These are phyloP conservation scores for Backusella sp. DNA, from an alignment of 192 early-diverging fungal genomes.

Conservation along the genomic window DNA sequence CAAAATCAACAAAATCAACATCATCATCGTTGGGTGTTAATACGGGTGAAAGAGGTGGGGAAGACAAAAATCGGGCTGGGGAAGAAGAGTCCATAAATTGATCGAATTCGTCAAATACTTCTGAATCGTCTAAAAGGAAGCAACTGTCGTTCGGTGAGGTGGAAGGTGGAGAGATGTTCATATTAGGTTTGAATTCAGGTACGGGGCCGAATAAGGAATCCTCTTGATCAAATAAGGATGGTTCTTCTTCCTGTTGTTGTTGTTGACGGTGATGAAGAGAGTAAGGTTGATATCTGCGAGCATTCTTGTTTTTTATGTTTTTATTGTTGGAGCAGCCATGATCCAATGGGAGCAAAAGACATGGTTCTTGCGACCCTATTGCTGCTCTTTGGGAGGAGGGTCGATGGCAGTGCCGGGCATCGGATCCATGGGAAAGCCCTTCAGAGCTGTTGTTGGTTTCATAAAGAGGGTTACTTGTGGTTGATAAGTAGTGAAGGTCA, in stretches of 20 bases:
- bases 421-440: not conserved
- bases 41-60: not conserved
- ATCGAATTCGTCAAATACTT: slow-evolving; percentile 3
- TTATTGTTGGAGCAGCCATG: not conserved
- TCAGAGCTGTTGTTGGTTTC: not conserved
- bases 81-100: slow-evolving; percentile 5
- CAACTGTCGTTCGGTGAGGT: not conserved
- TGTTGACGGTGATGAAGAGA: not conserved
- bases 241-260: not conserved
- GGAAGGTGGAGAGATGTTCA: not conserved
- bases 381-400: not conserved
- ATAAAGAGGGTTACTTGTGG: not conserved
- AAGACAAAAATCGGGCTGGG: not conserved
- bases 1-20: not conserved
- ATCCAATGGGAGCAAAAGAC: not conserved
- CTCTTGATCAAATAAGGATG: not conserved
- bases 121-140: not conserved
- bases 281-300: not conserved
- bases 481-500: not conserved
- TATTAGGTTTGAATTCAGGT: slow-evolving; percentile 1
- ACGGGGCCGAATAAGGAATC: not conserved
- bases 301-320: not conserved
- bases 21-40: not conserved
- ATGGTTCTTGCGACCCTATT: not conserved
- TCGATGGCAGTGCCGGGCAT: not conserved